Conservation (phyloP, 2,329 filamentous ascomycete genomes). For the Aureobasidium sp. region DNA sequence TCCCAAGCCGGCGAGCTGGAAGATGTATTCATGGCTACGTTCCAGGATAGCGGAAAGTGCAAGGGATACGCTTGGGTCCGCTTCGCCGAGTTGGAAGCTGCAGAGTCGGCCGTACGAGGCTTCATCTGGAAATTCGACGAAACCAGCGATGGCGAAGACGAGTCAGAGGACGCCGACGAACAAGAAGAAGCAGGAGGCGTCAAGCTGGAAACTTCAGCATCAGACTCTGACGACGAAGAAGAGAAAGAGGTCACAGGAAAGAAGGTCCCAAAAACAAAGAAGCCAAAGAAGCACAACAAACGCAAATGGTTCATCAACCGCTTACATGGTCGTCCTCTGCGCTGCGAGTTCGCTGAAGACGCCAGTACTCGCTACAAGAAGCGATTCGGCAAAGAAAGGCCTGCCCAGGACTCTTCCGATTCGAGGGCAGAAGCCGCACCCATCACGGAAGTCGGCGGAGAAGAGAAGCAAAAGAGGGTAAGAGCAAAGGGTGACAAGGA, state of each 20-base stretch:
- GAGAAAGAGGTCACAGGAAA: constrained; percentile 26
- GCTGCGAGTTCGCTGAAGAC: constrained; percentile 92
- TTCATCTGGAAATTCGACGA: constrained; percentile 63
- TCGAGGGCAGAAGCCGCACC: constrained; percentile 21
- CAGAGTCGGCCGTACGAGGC: constrained; percentile 70
- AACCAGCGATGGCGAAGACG: constrained; percentile 38
- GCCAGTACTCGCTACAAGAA: constrained; percentile 86
- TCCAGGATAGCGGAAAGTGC: constrained; percentile 95
- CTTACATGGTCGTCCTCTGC: constrained; percentile 70
- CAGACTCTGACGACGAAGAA: constrained; percentile 28
- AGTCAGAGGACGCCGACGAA: constrained; percentile 34
- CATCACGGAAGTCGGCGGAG: constrained; percentile 22
- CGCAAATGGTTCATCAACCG: constrained; percentile 76
- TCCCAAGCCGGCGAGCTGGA: constrained; percentile 75
- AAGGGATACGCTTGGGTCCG: constrained; percentile 96
- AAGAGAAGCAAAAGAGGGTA: constrained; percentile 21
- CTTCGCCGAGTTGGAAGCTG: constrained; percentile 72
- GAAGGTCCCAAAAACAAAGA: constrained; percentile 28
- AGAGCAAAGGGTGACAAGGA: constrained; percentile 27
- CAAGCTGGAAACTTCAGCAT: constrained; percentile 27
- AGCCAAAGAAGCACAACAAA: constrained; percentile 42
- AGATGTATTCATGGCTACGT: constrained; percentile 83
- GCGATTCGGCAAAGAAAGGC: constrained; percentile 63
- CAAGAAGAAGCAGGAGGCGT: constrained; percentile 26
- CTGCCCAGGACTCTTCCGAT: constrained; percentile 28